Percentiles rank a stretch among this genome's conserved stretches.
Evolutionary conservation across 2,329 filamentous ascomycete genomes (phyloP).

Genomic region (Colletotrichum gigasporum): DNA sequence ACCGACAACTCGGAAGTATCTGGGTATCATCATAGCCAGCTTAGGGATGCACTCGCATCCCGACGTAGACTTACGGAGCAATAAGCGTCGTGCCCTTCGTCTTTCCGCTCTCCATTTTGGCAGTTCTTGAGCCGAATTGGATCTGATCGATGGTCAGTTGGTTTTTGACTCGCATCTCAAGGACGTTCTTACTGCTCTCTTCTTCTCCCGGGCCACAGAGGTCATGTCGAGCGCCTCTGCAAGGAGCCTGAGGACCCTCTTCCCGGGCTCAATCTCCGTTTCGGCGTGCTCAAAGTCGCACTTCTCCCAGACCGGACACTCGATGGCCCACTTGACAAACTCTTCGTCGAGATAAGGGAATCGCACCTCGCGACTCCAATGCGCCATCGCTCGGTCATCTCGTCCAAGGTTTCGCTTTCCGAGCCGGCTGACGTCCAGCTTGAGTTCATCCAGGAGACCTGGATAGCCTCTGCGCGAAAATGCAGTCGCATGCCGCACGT

Average conservation of each 20-base stretch:
- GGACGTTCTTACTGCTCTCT: constrained; percentile 74
- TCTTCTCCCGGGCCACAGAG: constrained; percentile 84
- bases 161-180: no score
- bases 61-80: constrained; percentile 44
- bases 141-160: constrained; percentile 59
- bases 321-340: constrained; percentile 83
- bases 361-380: constrained; percentile 88
- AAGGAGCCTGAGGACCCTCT: constrained; percentile 81
- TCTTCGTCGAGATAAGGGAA: constrained; percentile 93
- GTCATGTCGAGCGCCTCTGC: constrained; percentile 79
- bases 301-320: constrained; percentile 80
- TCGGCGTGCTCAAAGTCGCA: constrained; percentile 73
- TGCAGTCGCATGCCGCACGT: constrained; percentile 83
- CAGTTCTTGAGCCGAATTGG: constrained; percentile 84
- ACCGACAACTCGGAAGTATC: constrained; percentile 76
- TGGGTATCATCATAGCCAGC: constrained; percentile 74
- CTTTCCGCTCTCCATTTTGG: constrained; percentile 80
- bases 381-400: constrained; percentile 89
- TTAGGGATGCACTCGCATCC: constrained; percentile 16
- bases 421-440: constrained; percentile 84
- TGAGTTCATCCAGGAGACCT: constrained; percentile 82
- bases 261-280: constrained; percentile 74
- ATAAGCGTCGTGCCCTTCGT: constrained; percentile 75
- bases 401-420: constrained; percentile 95
- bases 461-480: constrained; percentile 75